These are phyloP conservation scores for Chytriomyces sp. DNA, from an alignment of 192 early-diverging fungal genomes.

Conservation along the genomic window DNA sequence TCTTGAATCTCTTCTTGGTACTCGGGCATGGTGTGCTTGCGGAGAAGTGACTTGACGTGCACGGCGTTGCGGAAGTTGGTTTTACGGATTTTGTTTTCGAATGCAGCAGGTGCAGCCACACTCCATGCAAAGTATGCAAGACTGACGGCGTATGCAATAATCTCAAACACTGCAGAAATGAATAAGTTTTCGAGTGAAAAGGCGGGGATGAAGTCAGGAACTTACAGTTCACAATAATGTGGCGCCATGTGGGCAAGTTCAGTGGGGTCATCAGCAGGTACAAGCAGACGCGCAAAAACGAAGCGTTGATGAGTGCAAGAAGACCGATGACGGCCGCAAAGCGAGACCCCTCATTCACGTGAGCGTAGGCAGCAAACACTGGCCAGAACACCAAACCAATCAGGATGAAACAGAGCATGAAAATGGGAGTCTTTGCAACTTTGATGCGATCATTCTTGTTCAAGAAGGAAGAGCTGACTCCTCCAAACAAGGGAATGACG, in stretches of 20 bases:
- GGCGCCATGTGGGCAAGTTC: neutral
- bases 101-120: neutral
- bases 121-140: neutral
- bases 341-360: slow-evolving; percentile 11
- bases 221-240: slow-evolving; percentile 2
- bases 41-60: slow-evolving; percentile 14
- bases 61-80: slow-evolving; percentile 7
- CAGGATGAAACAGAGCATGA: slow-evolving; percentile 5
- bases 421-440: neutral
- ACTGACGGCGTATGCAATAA: neutral
- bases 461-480: neutral
- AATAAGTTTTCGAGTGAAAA: neutral
- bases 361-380: slow-evolving; percentile 16
- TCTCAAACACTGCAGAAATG: neutral
- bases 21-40: neutral
- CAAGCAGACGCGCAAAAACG: neutral
- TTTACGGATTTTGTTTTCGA: neutral
- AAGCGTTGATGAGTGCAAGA: neutral
- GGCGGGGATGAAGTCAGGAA: neutral
- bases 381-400: slow-evolving; percentile 25
- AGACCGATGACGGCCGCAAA: slow-evolving; percentile 1
- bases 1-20: neutral
- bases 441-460: neutral
- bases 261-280: slow-evolving; percentile 4
- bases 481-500: slow-evolving; percentile 8